phyloP scores from a whole-genome alignment of 495 filamentous ascomycete species.

The Penicillium cataractarum region DNA sequence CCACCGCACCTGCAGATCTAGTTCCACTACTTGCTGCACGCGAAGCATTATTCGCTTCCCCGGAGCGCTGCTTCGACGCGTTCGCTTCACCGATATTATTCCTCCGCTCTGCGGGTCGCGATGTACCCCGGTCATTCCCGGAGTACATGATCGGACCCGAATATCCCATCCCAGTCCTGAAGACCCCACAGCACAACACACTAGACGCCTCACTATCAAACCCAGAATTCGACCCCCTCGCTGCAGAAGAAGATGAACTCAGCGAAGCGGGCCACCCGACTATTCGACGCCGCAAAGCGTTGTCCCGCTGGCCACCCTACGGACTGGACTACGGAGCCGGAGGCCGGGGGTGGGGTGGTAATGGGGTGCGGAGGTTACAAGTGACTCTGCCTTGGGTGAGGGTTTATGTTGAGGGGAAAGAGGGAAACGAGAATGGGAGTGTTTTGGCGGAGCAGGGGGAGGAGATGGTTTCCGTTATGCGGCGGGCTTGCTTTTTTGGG shows the following conservation, averaged over 20 bases:
- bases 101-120: constrained; percentile 53
- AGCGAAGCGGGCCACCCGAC: not conserved
- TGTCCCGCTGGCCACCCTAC: constrained; percentile 48
- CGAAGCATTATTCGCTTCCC: constrained; percentile 46
- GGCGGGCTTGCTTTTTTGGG: constrained; percentile 46
- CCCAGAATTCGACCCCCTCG: constrained; percentile 14
- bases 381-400: constrained; percentile 40
- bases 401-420: constrained; percentile 22
- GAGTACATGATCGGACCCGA: constrained; percentile 39
- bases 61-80: constrained; percentile 57
- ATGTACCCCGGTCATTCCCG: constrained; percentile 40
- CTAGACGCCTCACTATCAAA: constrained; percentile 4
- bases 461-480: constrained; percentile 47
- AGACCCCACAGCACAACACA: not conserved
- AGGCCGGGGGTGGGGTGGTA: constrained; percentile 18
- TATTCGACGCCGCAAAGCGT: constrained; percentile 39
- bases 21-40: constrained; percentile 44
- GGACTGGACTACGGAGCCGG: constrained; percentile 41
- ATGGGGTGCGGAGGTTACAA: constrained; percentile 30
- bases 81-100: constrained; percentile 64
- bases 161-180: constrained; percentile 41
- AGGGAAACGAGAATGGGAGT: constrained; percentile 7
- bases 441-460: constrained; percentile 38
- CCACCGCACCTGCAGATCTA: constrained; percentile 35
- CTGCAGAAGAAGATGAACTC: not conserved